Conservation (phyloP, 257 asterid genomes). For the Coffea canephora region DNA sequence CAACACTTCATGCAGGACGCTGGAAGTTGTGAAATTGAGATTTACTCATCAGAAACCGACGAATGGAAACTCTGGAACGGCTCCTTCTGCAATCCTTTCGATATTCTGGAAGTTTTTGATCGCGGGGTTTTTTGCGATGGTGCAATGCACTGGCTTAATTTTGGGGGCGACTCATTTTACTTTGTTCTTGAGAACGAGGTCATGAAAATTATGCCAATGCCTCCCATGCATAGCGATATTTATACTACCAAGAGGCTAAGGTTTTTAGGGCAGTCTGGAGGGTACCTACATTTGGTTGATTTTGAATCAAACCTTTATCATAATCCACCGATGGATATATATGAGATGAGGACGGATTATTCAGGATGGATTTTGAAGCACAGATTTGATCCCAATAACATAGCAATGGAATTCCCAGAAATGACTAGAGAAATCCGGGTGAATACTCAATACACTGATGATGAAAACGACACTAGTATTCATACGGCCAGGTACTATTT, state of each 20-base stretch:
- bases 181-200: slow-evolving; percentile 1
- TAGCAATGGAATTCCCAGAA: not conserved
- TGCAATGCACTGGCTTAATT: slow-evolving; percentile 5
- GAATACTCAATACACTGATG: not conserved
- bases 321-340: slow-evolving; percentile 4
- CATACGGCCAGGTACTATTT: not conserved
- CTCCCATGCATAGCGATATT: not conserved
- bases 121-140: slow-evolving; percentile 15
- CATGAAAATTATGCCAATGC: slow-evolving; percentile 7
- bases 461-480: not conserved
- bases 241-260: not conserved
- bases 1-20: not conserved
- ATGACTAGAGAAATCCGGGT: slow-evolving; percentile 1
- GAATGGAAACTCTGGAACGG: slow-evolving; percentile 14
- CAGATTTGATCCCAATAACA: not conserved
- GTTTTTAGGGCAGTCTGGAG: slow-evolving; percentile 7
- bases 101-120: not conserved
- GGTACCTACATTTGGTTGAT: slow-evolving; percentile 8
- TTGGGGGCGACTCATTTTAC: not conserved
- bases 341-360: slow-evolving; percentile 1
- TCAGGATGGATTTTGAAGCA: slow-evolving; percentile 13
- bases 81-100: not conserved
- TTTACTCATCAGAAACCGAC: slow-evolving; percentile 10
- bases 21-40: not conserved
- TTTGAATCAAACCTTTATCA: slow-evolving; percentile 2